phyloP scores from a whole-genome alignment of 1,284 basidiomycete genomes.

The Papiliotrema laurentii region DNA sequence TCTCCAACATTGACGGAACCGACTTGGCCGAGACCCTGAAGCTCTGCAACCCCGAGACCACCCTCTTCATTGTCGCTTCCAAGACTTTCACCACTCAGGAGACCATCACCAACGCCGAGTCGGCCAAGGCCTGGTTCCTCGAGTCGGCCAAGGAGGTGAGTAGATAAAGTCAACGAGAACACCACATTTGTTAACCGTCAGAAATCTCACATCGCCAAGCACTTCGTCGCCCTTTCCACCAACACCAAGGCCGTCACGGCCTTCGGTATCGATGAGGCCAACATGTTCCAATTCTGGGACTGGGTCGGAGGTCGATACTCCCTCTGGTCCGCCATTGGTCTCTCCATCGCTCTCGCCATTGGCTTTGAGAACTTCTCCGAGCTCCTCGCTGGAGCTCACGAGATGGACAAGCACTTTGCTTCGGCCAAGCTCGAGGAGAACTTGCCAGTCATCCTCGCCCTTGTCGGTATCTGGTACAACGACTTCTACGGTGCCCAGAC shows the following conservation, averaged over 20 bases:
- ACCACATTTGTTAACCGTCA: slow-evolving; percentile 16
- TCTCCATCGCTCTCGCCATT: slow-evolving; percentile 87
- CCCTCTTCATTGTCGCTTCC: slow-evolving; percentile 93
- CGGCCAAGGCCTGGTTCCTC: slow-evolving; percentile 93
- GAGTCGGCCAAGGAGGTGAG: slow-evolving; percentile 65
- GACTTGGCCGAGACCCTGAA: slow-evolving; percentile 88
- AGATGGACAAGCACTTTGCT: slow-evolving; percentile 96
- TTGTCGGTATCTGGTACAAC: slow-evolving; percentile 98
- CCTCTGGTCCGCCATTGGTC: slow-evolving; percentile 95
- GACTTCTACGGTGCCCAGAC: slow-evolving; percentile 96
- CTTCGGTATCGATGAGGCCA: slow-evolving; percentile 88
- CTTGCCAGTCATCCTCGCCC: slow-evolving; percentile 83
- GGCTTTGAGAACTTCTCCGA: slow-evolving; percentile 93
- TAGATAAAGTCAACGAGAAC: slow-evolving; percentile 7
- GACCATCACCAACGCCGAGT: slow-evolving; percentile 97
- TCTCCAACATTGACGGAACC: slow-evolving; percentile 97
- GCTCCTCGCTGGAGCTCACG: slow-evolving; percentile 86
- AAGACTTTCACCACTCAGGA: slow-evolving; percentile 99
- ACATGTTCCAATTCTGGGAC: slow-evolving; percentile 99
- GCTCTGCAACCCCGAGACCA: slow-evolving; percentile 82
- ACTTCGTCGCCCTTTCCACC: slow-evolving; percentile 96
- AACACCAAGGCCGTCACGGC: slow-evolving; percentile 89
- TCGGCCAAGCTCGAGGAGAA: slow-evolving; percentile 84
- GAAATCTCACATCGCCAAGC: slow-evolving; percentile 91
- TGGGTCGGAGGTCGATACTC: slow-evolving; percentile 99